A percentile compares a stretch with the other conserved stretches of the same genome.
These are phyloP conservation scores for Fusarium hostae DNA, from an alignment of 2,329 filamentous ascomycete species.

Conservation along the genomic window DNA sequence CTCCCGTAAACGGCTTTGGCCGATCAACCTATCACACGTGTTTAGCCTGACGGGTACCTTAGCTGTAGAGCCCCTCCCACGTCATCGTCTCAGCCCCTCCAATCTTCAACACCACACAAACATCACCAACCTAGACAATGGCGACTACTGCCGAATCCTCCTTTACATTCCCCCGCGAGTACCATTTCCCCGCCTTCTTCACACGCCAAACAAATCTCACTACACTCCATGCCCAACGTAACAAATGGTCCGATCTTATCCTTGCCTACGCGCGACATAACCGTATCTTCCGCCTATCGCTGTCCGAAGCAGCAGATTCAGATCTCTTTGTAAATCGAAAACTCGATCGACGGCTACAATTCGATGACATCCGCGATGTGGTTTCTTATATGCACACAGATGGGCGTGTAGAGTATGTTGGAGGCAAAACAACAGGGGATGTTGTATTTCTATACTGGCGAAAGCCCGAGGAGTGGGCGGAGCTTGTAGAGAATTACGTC, in stretches of 20 bases:
- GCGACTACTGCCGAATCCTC: constrained; percentile 35
- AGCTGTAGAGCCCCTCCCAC: constrained; percentile 24
- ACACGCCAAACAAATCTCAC: constrained; percentile 79
- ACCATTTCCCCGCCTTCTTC: constrained; percentile 88
- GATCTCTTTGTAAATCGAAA: constrained; percentile 68
- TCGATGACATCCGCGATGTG: constrained; percentile 66
- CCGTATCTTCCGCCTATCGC: constrained; percentile 78
- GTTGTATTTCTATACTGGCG: constrained; percentile 85
- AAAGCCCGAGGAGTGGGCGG: constrained; percentile 90
- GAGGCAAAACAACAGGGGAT: constrained; percentile 49
- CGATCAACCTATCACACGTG: constrained; percentile 17
- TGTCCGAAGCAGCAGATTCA: constrained; percentile 65
- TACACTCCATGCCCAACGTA: constrained; percentile 79
- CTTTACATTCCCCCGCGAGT: constrained; percentile 71
- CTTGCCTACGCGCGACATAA: constrained; percentile 85
- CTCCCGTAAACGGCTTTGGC: neutral
- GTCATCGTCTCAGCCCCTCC: constrained; percentile 29
- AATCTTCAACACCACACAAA: constrained; percentile 18
- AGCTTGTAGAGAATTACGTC: constrained; percentile 79
- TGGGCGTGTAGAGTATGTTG: constrained; percentile 74
- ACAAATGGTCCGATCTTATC: constrained; percentile 88
- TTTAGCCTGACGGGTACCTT: neutral
- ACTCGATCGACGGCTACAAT: constrained; percentile 62
- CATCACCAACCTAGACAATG: constrained; percentile 28
- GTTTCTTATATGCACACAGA: constrained; percentile 69